These are phyloP conservation scores for Mycena venus DNA, from an alignment of 768 basidiomycete genomes.

Conservation along the genomic window DNA sequence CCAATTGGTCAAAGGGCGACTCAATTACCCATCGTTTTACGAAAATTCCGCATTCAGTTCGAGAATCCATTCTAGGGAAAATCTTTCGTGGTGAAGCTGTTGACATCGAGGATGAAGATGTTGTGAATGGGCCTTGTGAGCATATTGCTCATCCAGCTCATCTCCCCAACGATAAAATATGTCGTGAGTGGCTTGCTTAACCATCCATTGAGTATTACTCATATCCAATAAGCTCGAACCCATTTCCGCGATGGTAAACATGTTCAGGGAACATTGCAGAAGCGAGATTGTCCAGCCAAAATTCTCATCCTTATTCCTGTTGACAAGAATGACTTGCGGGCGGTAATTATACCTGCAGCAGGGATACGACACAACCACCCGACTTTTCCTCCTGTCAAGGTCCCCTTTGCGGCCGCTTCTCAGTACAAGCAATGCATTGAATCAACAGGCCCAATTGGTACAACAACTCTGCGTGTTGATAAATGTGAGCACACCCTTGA, in stretches of 20 bases:
- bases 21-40: neutral
- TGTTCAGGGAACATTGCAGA: neutral
- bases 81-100: neutral
- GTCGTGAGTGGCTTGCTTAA: too few relatives aligned
- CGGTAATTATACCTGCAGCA: neutral
- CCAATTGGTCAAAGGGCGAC: neutral
- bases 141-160: neutral
- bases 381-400: neutral
- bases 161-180: neutral
- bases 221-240: neutral
- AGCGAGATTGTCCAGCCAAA: neutral
- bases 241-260: neutral
- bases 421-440: neutral
- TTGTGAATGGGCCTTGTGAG: neutral
- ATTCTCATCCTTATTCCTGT: neutral
- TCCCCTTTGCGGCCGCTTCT: neutral
- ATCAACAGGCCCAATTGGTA: neutral
- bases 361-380: neutral
- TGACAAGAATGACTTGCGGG: neutral
- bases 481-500: neutral
- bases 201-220: neutral
- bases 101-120: neutral
- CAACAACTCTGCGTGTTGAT: conserved; percentile 6
- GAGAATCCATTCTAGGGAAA: neutral
- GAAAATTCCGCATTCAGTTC: neutral